Evolutionary conservation across 495 filamentous ascomycete genomes (phyloP).

Genomic region (Penicillium dipodomyicola): DNA sequence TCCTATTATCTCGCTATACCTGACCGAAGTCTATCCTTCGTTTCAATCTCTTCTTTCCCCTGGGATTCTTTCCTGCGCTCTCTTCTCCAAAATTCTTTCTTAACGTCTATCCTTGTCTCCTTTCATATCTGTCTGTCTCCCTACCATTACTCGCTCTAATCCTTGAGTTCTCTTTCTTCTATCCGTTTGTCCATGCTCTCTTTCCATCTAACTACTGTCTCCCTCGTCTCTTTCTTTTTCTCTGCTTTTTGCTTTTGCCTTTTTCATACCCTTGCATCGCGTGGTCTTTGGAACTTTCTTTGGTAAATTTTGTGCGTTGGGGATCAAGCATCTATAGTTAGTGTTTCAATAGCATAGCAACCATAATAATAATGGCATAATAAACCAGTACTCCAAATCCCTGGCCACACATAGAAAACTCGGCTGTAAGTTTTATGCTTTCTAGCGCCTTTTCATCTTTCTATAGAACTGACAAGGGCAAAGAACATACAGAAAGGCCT

Average conservation of each 20-base stretch:
- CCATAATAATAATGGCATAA: slow-evolving; percentile 28
- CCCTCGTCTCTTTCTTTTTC: not conserved
- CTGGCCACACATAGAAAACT: not conserved
- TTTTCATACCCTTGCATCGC: slow-evolving; percentile 33
- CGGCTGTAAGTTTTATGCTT: not conserved
- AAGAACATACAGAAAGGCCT: not conserved
- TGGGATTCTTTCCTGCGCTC: not conserved
- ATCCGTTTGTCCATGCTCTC: not conserved
- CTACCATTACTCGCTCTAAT: not conserved
- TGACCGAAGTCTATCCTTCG: not conserved
- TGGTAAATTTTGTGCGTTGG: not conserved
- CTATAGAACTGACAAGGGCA: not conserved
- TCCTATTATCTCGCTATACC: not conserved
- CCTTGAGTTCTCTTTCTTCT: not conserved
- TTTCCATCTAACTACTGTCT: not conserved
- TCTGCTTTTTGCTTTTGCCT: not conserved
- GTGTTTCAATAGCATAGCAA: slow-evolving; percentile 15
- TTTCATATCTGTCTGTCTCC: not conserved
- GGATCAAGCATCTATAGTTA: slow-evolving; percentile 20
- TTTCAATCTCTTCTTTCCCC: not conserved
- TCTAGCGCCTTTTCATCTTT: not conserved
- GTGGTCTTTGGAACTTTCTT: slow-evolving; percentile 14
- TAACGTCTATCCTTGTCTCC: not conserved
- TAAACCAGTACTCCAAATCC: slow-evolving; percentile 3
- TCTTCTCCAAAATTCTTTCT: not conserved